Percentiles rank a stretch among this genome's conserved stretches.
Evolutionary conservation across 768 basidiomycete species (phyloP).

Genomic region (Pilatotrama ljubarskyi): DNA sequence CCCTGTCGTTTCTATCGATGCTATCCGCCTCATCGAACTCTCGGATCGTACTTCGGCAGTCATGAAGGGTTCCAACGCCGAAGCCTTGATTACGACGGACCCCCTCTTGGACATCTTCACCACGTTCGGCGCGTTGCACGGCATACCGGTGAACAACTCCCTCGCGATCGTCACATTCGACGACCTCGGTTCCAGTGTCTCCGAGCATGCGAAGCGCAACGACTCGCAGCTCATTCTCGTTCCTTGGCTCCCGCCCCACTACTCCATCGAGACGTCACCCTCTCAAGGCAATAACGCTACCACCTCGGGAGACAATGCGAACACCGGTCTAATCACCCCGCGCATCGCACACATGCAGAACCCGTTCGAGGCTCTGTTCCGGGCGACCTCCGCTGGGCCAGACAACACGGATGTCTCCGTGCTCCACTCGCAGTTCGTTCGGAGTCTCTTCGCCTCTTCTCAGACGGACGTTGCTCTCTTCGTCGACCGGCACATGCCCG

Average conservation of each 20-base stretch:
- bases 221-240: slow-evolving; percentile 76
- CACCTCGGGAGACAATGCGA: slow-evolving; percentile 8
- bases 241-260: slow-evolving; percentile 67
- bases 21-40: slow-evolving; percentile 84
- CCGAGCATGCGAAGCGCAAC: slow-evolving; percentile 59
- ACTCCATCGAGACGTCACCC: slow-evolving; percentile 8
- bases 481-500: slow-evolving; percentile 55
- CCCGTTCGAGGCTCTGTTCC: slow-evolving; percentile 75
- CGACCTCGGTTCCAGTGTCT: slow-evolving; percentile 67
- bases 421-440: slow-evolving; percentile 81
- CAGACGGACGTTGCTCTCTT: slow-evolving; percentile 79
- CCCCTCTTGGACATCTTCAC: slow-evolving; percentile 72
- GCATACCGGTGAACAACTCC: slow-evolving; percentile 60
- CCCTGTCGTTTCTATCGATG: slow-evolving; percentile 55
- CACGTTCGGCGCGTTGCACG: slow-evolving; percentile 74
- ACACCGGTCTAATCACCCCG: slow-evolving; percentile 19
- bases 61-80: slow-evolving; percentile 64
- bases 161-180: slow-evolving; percentile 78
- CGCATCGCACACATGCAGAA: slow-evolving; percentile 41
- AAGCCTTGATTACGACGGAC: slow-evolving; percentile 69
- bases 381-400: slow-evolving; percentile 28
- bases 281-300: slow-evolving; percentile 20
- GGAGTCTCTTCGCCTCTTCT: slow-evolving; percentile 73
- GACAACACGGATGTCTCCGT: slow-evolving; percentile 47
- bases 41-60: slow-evolving; percentile 66